phyloP scores from a whole-genome alignment of 345 rosid genomes.

The Eutrema yunnanense region DNA sequence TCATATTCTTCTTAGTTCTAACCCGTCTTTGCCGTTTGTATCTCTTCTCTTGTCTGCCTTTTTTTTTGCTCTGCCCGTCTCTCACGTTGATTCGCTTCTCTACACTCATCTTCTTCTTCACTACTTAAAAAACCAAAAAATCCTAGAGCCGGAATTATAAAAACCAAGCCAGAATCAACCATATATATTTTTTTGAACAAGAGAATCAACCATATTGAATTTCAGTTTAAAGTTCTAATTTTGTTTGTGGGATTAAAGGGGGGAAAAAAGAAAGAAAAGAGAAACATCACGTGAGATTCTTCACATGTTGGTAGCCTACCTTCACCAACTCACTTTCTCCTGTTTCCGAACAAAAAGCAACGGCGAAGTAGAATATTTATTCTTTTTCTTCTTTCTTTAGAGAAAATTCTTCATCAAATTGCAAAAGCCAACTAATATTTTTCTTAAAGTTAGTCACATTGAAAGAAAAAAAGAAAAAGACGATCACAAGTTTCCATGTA shows the following conservation, averaged over 20 bases:
- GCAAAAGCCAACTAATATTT: background rate
- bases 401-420: conserved; percentile 14
- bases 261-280: background rate
- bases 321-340: conserved; percentile 24
- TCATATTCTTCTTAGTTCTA: too few relatives aligned
- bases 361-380: conserved; percentile 2
- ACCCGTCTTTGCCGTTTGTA: background rate
- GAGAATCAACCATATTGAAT: background rate
- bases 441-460: conserved; percentile 10
- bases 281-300: conserved; percentile 11
- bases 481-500: background rate
- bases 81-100: background rate
- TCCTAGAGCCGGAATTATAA: background rate
- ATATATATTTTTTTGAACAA: too few relatives aligned
- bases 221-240: background rate
- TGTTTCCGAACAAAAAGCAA: conserved; percentile 15
- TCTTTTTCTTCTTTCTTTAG: background rate
- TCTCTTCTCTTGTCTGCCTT: background rate
- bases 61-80: too few relatives aligned
- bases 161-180: background rate
- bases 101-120: background rate
- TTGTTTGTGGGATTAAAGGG: background rate
- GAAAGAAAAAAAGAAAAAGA: background rate
- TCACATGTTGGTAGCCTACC: conserved; percentile 30
- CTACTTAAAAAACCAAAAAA: background rate